These are phyloP conservation scores for Torrubiella hemipterigena DNA, from an alignment of 2,329 filamentous ascomycete genomes.

Conservation along the genomic window DNA sequence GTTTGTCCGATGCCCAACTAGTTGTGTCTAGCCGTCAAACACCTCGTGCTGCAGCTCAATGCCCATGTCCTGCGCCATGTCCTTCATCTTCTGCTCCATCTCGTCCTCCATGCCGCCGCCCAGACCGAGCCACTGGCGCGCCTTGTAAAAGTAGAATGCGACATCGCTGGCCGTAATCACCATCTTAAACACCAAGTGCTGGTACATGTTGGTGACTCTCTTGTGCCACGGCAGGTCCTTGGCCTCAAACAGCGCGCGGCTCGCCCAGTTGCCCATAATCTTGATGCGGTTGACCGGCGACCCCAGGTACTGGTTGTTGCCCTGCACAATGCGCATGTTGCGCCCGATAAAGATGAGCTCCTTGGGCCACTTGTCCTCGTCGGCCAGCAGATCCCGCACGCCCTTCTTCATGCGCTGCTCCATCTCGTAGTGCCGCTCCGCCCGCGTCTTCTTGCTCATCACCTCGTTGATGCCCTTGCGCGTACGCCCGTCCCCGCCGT, in stretches of 20 bases:
- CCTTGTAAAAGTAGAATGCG: slow-evolving; percentile 69
- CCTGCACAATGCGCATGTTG: slow-evolving; percentile 87
- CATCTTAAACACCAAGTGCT: slow-evolving; percentile 70
- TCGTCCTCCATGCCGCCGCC: slow-evolving; percentile 90
- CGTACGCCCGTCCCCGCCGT: slow-evolving; percentile 65
- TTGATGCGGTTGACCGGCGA: slow-evolving; percentile 88
- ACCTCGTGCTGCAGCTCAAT: slow-evolving; percentile 80
- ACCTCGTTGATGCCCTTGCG: slow-evolving; percentile 53
- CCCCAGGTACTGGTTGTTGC: slow-evolving; percentile 83
- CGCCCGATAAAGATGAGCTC: slow-evolving; percentile 87
- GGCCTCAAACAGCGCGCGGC: slow-evolving; percentile 67
- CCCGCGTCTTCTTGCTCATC: slow-evolving; percentile 43
- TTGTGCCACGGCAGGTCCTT: slow-evolving; percentile 49
- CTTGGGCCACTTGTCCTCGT: slow-evolving; percentile 80
- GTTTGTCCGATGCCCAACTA: too few species aligned
- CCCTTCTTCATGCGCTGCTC: slow-evolving; percentile 70
- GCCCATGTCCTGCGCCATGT: slow-evolving; percentile 81
- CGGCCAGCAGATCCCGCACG: slow-evolving; percentile 57
- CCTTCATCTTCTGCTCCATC: slow-evolving; percentile 76
- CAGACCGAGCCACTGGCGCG: slow-evolving; percentile 63
- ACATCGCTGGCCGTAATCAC: slow-evolving; percentile 69
- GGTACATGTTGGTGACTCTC: slow-evolving; percentile 56
- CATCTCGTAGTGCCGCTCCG: slow-evolving; percentile 80
- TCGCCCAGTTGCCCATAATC: slow-evolving; percentile 87
- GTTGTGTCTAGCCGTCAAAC: slow-evolving; percentile 62